Base-by-base conservation (phyloP, 495 filamentous ascomycete species). In the Lasiosphaeriaceae sp. region DNA sequence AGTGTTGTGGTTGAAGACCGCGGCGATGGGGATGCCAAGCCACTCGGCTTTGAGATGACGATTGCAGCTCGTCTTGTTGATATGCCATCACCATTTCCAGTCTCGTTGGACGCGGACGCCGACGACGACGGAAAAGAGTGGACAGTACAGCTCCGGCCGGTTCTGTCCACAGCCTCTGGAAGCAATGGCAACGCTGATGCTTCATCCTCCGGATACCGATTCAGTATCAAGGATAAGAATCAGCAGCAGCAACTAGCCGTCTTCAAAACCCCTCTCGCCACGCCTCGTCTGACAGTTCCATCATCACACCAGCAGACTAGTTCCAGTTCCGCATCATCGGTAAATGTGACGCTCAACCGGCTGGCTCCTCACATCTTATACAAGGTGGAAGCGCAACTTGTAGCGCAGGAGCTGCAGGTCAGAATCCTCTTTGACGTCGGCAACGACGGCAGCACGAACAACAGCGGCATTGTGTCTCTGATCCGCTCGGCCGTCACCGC, bases 401-500 rank as follows among this genome's bases (percentile, higher is more conserved):
- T 88, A 17, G 86, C 83, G 1, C 66, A 82, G 20, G 67, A 68
- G n/a, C 70, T 91, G 17, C 79, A 80, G 26, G 67, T 69, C 7
- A 86, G 77, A 0, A 59, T 90, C 29, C 68, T 90, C 3, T 66
- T 62, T 24, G 67, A 71, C 3, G 66, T 84, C 3, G 56, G 57
- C 0, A 80, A 88, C 47, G 55, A 67, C 2, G 59, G 45, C 19
- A 14, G 20, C 7, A 17, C 19, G 3, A 55, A 67, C 2, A 55
- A 67, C 2, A 60, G 17, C n/a, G 22, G 20, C 20, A 17, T 47
- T 3, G 19, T 6, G 5, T 19, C 55, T 6, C 75, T 86, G 44
- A 64, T 92, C 4, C 58, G 85, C n/a, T 83, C 79, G 14, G 87
- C 89, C 1, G 81, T 90, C 47, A 85, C 74, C 20, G 74, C 86